These are phyloP conservation scores for Alternaria solani DNA, from an alignment of 2,329 filamentous ascomycete species.

Conservation along the genomic window DNA sequence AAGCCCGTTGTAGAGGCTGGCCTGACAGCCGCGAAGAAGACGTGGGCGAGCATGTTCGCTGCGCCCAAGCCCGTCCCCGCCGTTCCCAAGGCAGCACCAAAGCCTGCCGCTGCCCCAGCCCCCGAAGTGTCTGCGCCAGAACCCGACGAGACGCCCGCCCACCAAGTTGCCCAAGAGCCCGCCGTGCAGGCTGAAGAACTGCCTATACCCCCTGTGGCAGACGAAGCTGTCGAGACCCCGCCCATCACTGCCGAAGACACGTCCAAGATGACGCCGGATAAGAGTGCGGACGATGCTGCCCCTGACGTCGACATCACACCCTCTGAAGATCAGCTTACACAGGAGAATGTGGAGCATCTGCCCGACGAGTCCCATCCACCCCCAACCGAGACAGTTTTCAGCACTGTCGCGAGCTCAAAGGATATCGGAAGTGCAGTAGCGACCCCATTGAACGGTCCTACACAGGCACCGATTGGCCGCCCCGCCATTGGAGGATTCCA, in stretches of 20 bases:
- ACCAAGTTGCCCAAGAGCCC: conserved; percentile 50
- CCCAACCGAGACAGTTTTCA: conserved; percentile 82
- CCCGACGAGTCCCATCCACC: conserved; percentile 80
- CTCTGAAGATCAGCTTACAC: conserved; percentile 83
- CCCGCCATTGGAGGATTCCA: conserved; percentile 76
- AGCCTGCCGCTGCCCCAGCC: conserved; percentile 45
- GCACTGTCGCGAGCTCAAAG: conserved; percentile 86
- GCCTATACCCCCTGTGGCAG: conserved; percentile 46
- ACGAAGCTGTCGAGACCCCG: conserved; percentile 48
- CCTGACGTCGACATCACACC: conserved; percentile 65
- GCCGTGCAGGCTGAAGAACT: conserved; percentile 53
- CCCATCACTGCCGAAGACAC: conserved; percentile 38
- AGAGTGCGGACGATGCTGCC: conserved; percentile 60
- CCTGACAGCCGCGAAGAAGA: conserved; percentile 57
- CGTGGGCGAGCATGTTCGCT: conserved; percentile 63
- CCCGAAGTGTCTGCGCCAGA: conserved; percentile 47
- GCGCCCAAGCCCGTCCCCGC: conserved; percentile 58
- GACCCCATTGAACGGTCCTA: conserved; percentile 65
- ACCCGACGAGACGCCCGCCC: conserved; percentile 49
- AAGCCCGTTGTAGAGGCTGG: conserved; percentile 31
- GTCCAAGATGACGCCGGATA: conserved; percentile 43
- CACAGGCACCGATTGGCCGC: conserved; percentile 66
- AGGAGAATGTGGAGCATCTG: conserved; percentile 91
- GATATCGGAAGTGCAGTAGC: conserved; percentile 67
- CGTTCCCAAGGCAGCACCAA: conserved; percentile 47